Evolutionary conservation across 148 eudicot genomes (phyloP).

Genomic region (Pharnaceum exiguum): DNA sequence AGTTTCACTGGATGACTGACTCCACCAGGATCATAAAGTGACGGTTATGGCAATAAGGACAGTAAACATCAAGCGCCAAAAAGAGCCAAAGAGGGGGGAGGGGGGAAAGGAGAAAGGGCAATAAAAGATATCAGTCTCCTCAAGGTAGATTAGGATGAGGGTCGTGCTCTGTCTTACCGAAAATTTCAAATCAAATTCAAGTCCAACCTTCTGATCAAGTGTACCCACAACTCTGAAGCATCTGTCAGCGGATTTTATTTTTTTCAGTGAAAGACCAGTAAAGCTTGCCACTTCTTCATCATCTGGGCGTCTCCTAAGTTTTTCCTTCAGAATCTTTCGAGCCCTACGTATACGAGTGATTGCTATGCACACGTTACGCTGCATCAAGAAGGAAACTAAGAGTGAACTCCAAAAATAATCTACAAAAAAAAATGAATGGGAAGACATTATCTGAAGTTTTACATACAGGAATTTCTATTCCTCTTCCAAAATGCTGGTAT

Average conservation of each 20-base stretch:
- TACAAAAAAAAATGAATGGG: background rate
- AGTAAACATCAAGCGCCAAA: too few species aligned
- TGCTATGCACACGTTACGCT: conserved; percentile 56
- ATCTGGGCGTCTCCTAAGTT: conserved; percentile 56
- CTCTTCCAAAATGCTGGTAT: conserved; percentile 67
- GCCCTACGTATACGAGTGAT: conserved; percentile 69
- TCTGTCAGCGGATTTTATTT: conserved; percentile 51
- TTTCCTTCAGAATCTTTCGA: conserved; percentile 47
- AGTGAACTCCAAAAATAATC: background rate
- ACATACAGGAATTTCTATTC: conserved; percentile 71
- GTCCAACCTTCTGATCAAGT: conserved; percentile 55
- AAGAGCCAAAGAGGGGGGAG: too few species aligned
- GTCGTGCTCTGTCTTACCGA: conserved; percentile 35
- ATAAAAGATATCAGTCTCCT: too few species aligned
- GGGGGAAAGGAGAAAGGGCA: background rate
- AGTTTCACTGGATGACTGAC: too few species aligned
- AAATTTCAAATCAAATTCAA: conserved; percentile 33
- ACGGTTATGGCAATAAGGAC: too few species aligned
- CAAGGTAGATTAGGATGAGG: background rate
- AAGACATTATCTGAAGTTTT: background rate
- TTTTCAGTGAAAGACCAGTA: conserved; percentile 70
- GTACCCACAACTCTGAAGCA: conserved; percentile 85
- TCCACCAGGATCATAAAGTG: too few species aligned
- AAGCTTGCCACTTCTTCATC: conserved; percentile 62
- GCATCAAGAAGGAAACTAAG: conserved; percentile 14